A percentile compares a stretch with the other conserved stretches of the same genome.
Evolutionary conservation across 179 eudicot species (phyloP).

Genomic region (Spergularia azorica): DNA sequence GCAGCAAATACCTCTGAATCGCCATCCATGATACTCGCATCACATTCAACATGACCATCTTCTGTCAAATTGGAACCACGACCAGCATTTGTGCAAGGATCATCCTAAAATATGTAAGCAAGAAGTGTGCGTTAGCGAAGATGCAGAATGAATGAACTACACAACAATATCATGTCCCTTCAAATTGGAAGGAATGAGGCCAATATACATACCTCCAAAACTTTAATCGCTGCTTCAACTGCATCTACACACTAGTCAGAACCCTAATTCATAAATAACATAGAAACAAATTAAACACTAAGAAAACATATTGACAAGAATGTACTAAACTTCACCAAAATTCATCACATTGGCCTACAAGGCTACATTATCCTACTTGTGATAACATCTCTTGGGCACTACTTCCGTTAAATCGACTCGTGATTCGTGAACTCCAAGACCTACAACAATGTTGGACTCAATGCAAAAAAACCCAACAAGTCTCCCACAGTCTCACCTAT

Average conservation of each 20-base stretch:
- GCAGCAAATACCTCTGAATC: conserved; percentile 85
- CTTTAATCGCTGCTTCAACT: conserved; percentile 79
- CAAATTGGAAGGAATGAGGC: neutral
- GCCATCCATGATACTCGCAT: conserved; percentile 96
- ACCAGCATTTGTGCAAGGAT: conserved; percentile 94
- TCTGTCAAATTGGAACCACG: conserved; percentile 96
- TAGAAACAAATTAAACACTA: neutral
- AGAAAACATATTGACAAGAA: neutral
- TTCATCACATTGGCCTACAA: neutral
- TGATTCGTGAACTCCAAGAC: too few relatives aligned
- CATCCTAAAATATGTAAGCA: conserved; percentile 51
- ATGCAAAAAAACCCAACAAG: too few relatives aligned
- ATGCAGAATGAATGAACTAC: neutral
- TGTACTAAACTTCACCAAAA: conserved; percentile 1
- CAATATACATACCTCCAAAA: conserved; percentile 64
- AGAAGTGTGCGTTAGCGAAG: neutral
- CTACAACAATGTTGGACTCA: too few relatives aligned
- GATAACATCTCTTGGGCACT: too few relatives aligned
- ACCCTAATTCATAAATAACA: conserved; percentile 41
- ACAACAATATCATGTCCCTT: neutral
- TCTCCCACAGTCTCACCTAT: too few relatives aligned
- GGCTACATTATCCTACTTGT: too few relatives aligned
- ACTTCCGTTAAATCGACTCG: too few relatives aligned
- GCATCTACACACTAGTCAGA: conserved; percentile 83
- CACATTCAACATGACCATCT: conserved; percentile 95